Evolutionary conservation across 2,329 filamentous ascomycete species (phyloP), one percentile per base, ranked within the genome.

Genomic region (Phialemonium atrogriseum): DNA sequence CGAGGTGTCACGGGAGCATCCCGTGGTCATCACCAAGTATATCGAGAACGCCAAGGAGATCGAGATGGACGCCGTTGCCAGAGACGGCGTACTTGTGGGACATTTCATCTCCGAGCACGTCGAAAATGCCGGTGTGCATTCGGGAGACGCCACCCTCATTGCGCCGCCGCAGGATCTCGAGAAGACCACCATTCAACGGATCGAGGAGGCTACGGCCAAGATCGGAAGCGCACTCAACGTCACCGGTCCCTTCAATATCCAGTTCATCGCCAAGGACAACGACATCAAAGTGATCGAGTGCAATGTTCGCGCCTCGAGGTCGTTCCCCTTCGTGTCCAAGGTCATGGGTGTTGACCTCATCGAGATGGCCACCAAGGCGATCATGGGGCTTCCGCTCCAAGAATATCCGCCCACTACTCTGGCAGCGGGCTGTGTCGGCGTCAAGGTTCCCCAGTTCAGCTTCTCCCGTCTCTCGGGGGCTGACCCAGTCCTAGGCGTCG

Each of bases 261-360:
- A 98, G 57, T 96, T 98, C 66, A 98, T 98, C 50, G 91, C 91
- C 49, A 96, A 96, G 67, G 88, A 96, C 58, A 96, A 96, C 56
- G 89, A 96, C 45, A 96, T 98, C 69, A 96, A 96, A 70, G 91
- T 98, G 44, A 98, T 98, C 43, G 91, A 98, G 64, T 96, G 91
- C 63, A 98, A 98, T 51, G 91, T 96, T 38, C 81, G 91, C 41
- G 91, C 91, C 11, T 95, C 91, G 27, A 77, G 91, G 43, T 96
- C 89, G 1, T 95, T 95, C 71, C 91, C 91, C 39, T 98, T 98
- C 53, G 88, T 96, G 11, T 95, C 88, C 43, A 98, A 98, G 69
- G 86, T 94, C 45, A 96, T 94, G 85, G 88, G 88, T 31, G 84
- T 95, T 32, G 89, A 98, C 54, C 70, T 98, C 41, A 95, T 98